These are phyloP conservation scores for Catenaria anguillulae DNA, from an alignment of 371 early-diverging fungal genomes.

Conservation along the genomic window DNA sequence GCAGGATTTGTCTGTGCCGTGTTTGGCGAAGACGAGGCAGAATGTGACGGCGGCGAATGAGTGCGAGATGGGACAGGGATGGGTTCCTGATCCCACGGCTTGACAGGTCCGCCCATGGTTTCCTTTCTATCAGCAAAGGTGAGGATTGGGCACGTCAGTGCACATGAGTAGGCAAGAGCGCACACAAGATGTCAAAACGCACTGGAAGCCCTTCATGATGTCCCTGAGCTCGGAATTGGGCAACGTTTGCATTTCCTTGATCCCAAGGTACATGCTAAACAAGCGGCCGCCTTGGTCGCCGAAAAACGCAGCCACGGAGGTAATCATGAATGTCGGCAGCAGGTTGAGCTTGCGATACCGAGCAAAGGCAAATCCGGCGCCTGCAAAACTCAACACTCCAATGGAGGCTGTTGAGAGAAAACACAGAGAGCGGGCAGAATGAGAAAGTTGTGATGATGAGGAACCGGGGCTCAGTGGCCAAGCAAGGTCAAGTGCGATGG, in stretches of 20 bases:
- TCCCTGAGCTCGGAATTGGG: neutral
- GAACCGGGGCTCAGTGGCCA: no score
- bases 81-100: no score
- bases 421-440: no score
- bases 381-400: neutral
- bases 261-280: neutral
- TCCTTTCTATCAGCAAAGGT: no score
- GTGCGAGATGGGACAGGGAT: no score
- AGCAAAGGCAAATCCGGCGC: neutral
- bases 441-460: no score
- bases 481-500: no score
- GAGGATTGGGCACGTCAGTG: no score
- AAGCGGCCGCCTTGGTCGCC: neutral
- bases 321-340: neutral
- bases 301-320: neutral
- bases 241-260: neutral
- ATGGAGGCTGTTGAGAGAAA: no score
- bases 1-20: neutral
- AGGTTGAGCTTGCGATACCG: neutral
- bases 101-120: no score
- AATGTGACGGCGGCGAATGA: neutral
- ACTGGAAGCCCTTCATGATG: neutral
- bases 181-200: no score
- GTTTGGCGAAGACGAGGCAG: neutral
- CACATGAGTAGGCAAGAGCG: no score